Conservation (phyloP, 208 protist species). For the Leptomonas seymouri region DNA sequence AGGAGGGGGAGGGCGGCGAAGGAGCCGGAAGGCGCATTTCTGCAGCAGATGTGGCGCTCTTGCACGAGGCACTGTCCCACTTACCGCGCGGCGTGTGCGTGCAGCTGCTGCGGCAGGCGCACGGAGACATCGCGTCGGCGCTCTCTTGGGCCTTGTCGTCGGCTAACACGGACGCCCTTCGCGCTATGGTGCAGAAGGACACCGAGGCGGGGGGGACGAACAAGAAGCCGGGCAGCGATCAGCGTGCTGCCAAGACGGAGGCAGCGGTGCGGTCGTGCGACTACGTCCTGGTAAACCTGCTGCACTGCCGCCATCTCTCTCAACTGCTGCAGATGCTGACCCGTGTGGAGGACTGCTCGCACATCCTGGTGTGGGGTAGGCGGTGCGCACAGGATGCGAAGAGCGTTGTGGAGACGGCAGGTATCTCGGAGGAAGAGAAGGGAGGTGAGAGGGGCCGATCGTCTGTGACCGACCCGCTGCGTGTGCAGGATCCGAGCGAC, state of each 20-base stretch:
- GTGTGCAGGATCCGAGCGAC: slow-evolving; percentile 10
- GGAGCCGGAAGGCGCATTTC: neutral
- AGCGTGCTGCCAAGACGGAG: slow-evolving; percentile 20
- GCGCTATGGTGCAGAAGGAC: slow-evolving; percentile 21
- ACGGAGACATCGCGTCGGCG: slow-evolving; percentile 25
- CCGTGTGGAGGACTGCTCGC: slow-evolving; percentile 82
- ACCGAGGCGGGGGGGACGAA: slow-evolving; percentile 3
- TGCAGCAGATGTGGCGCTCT: slow-evolving; percentile 38
- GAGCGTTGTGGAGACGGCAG: no score
- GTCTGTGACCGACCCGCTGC: slow-evolving; percentile 2
- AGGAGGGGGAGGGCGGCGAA: slow-evolving; percentile 3
- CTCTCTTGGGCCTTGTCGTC: slow-evolving; percentile 20
- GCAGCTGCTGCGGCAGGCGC: slow-evolving; percentile 26
- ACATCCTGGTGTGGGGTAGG: slow-evolving; percentile 86
- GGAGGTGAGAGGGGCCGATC: neutral
- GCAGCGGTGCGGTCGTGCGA: slow-evolving; percentile 21
- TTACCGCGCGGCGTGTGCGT: slow-evolving; percentile 34
- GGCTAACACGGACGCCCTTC: slow-evolving; percentile 15
- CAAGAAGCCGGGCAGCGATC: neutral
- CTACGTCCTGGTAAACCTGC: slow-evolving; percentile 53
- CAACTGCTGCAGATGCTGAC: slow-evolving; percentile 60
- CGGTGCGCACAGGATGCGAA: neutral
- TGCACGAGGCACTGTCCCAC: slow-evolving; percentile 39
- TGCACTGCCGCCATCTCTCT: slow-evolving; percentile 36
- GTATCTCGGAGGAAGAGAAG: neutral